Base-by-base conservation (phyloP, 164 flowering plant genomes). In the Macadamia tetraphylla region DNA sequence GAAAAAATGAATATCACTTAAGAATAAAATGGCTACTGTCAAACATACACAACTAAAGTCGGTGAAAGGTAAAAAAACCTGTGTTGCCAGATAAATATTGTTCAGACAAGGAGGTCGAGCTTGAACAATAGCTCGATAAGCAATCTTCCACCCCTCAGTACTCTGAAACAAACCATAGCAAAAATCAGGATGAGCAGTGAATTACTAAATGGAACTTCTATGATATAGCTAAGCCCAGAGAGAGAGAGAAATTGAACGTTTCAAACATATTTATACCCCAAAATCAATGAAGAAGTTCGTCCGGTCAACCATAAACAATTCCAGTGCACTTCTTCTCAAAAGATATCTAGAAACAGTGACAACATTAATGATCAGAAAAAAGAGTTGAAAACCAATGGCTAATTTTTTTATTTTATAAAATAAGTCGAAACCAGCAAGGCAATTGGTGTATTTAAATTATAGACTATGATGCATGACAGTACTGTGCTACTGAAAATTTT, bases 261-360 rank as follows among this genome's bases (percentile, higher is more conserved):
- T 52, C 14, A 4, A 30, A 55, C 31, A 67, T 13, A 40, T 14
- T 35, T 58, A 44, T 88, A 95, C 99, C 94, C 93, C 96, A 74
- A 95, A 95, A 84, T 95, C 98, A 80, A 95, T 89, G 83, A 95
- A 95, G 87, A 83, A 95, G 75, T 95, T 95, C 72, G 96, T 88
- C 15, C 97, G 86, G 71, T 95, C 98, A 81, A 92, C 86, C 97
- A 95, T 91, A 83, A 95, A 92, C 63, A 95, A 78, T 73, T 95
- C 99, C 77, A 95, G 80, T 6, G 96, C 98, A 84, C 99, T 95
- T 80, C 99, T 88, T 74, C 99, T 81, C 64, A 95, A 75, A 62
- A 95, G 95, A 76, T 92, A 95, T 74, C 99, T 95, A 92, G 44
- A 68, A 63, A 62, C 49, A 40, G 8, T 35, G 44, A 69, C 40